Conservation (phyloP, 1,284 basidiomycete genomes). For the Paramarasmius palmivorus region DNA sequence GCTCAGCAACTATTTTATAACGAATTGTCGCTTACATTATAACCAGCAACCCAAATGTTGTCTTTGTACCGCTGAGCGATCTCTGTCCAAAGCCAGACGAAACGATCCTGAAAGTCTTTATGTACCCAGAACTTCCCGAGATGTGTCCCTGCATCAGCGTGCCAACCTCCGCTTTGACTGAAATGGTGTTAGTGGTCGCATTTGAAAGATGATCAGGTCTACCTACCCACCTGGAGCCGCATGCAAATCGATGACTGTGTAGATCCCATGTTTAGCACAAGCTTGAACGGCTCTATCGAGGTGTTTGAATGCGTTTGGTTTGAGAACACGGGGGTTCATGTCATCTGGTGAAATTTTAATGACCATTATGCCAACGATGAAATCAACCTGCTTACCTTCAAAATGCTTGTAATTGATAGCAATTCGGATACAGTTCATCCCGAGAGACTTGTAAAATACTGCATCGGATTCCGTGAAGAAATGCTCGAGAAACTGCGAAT, state of each 20-base stretch:
- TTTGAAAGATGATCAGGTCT: constrained; percentile 21
- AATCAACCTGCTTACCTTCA: constrained; percentile 34
- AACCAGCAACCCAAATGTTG: constrained; percentile 70
- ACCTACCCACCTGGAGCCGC: constrained; percentile 52
- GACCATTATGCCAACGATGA: neutral
- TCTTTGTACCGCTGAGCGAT: constrained; percentile 66
- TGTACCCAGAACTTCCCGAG: constrained; percentile 60
- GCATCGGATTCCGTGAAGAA: constrained; percentile 66
- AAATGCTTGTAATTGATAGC: constrained; percentile 63
- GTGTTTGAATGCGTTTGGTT: constrained; percentile 48
- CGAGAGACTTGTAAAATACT: constrained; percentile 58
- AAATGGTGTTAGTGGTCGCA: too few species aligned
- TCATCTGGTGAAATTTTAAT: constrained; percentile 37
- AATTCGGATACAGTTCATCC: constrained; percentile 63
- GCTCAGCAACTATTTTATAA: neutral
- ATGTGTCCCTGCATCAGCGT: constrained; percentile 38
- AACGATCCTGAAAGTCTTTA: constrained; percentile 76
- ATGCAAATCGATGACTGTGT: constrained; percentile 60
- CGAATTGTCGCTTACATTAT: constrained; percentile 55
- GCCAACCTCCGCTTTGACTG: constrained; percentile 40
- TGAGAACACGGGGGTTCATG: constrained; percentile 57
- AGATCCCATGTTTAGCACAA: constrained; percentile 60
- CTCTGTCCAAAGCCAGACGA: constrained; percentile 69
- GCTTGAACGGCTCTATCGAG: constrained; percentile 57
- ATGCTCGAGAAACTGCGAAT: constrained; percentile 56